Conservation (phyloP, 108 stramenopile genomes). For the Cyclotella sp. region DNA sequence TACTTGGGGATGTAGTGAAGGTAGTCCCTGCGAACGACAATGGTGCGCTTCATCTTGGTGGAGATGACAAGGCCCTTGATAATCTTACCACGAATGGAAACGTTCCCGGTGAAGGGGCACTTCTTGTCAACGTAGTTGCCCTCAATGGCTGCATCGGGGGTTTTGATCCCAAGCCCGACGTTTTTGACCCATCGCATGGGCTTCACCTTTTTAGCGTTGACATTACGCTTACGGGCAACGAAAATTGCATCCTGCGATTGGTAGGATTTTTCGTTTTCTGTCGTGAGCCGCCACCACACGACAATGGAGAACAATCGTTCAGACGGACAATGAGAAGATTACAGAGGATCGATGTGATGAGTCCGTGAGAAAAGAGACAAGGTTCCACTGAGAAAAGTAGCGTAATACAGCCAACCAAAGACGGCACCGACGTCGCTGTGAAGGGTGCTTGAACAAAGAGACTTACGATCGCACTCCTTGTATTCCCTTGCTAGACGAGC, state of each 20-base stretch:
- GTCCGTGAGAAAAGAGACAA: neutral
- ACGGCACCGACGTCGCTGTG: neutral
- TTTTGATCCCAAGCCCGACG: slow-evolving; percentile 99
- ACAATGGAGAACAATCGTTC: slow-evolving; percentile 37
- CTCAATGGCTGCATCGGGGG: slow-evolving; percentile 95
- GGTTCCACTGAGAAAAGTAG: neutral
- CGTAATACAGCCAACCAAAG: neutral
- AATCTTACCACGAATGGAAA: slow-evolving; percentile 98
- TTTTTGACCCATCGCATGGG: slow-evolving; percentile 95
- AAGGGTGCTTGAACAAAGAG: neutral
- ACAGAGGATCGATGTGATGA: neutral
- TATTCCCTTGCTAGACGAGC: slow-evolving; percentile 78
- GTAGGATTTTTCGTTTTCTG: slow-evolving; percentile 98
- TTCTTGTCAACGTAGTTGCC: slow-evolving; percentile 99
- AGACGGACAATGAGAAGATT: neutral
- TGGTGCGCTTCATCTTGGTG: slow-evolving; percentile 99
- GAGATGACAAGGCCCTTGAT: slow-evolving; percentile 98
- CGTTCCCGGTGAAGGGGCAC: slow-evolving; percentile 99
- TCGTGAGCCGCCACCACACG: slow-evolving; percentile 64
- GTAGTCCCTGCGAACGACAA: slow-evolving; percentile 99
- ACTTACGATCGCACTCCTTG: slow-evolving; percentile 87
- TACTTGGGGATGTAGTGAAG: slow-evolving; percentile 99
- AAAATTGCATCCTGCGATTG: slow-evolving; percentile 99
- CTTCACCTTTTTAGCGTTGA: slow-evolving; percentile 79
- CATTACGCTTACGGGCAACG: slow-evolving; percentile 93